These are phyloP conservation scores for Asterochloris erici DNA, from an alignment of 139 green algal species.

Conservation along the genomic window DNA sequence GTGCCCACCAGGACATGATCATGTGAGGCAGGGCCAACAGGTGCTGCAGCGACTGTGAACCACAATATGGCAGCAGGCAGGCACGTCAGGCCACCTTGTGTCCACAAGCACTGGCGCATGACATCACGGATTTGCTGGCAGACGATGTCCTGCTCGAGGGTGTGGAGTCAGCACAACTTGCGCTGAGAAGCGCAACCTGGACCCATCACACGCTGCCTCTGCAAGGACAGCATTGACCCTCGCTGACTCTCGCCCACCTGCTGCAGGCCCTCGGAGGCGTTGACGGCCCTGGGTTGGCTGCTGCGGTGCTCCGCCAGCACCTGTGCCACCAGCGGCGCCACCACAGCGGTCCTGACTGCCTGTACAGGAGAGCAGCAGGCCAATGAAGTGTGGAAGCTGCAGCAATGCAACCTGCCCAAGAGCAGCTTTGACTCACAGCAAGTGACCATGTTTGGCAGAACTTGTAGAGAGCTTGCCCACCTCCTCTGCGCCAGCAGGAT, in stretches of 20 bases:
- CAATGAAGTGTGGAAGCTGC: background rate
- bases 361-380: background rate
- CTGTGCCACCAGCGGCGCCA: background rate
- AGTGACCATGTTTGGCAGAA: background rate
- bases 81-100: background rate
- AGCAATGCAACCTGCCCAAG: background rate
- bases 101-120: background rate
- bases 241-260: too few relatives aligned
- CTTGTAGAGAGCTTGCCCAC: background rate
- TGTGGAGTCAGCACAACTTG: too few relatives aligned
- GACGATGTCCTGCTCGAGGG: too few relatives aligned
- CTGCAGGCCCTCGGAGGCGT: too few relatives aligned
- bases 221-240: too few relatives aligned
- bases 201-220: too few relatives aligned
- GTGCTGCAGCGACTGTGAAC: too few relatives aligned
- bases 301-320: background rate
- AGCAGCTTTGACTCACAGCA: background rate
- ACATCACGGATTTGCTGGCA: too few relatives aligned
- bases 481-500: slow-evolving; percentile 47
- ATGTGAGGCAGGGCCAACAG: too few relatives aligned
- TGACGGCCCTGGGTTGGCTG: too few relatives aligned
- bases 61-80: background rate
- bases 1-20: too few relatives aligned
- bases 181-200: too few relatives aligned
- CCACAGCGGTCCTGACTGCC: background rate